Evolutionary conservation across 108 stramenopile genomes (phyloP).

Genomic region (Skeletonema grethae): DNA sequence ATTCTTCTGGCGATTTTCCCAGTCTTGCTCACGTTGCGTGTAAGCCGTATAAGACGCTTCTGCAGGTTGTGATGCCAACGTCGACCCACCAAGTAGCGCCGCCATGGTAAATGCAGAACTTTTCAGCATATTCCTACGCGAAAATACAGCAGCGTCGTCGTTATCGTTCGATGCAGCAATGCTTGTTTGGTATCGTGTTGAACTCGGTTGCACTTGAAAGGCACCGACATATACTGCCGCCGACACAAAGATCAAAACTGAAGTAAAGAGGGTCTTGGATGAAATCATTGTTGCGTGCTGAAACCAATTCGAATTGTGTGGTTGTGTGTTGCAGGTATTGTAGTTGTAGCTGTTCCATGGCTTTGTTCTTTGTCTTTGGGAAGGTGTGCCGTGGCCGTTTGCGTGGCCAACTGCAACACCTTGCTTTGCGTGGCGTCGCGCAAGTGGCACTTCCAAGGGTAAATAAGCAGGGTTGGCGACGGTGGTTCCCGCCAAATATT

Average conservation of each 20-base stretch:
- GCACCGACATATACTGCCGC: neutral
- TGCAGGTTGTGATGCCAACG: slow-evolving; percentile 29
- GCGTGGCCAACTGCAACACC: too few species aligned
- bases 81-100: slow-evolving; percentile 32
- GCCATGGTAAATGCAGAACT: slow-evolving; percentile 22
- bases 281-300: slow-evolving; percentile 25
- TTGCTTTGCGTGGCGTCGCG: too few species aligned
- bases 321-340: too few species aligned
- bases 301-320: too few species aligned
- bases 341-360: too few species aligned
- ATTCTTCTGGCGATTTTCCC: slow-evolving; percentile 63
- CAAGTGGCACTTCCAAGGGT: too few species aligned
- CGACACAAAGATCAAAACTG: neutral
- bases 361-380: too few species aligned
- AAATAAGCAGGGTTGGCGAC: too few species aligned
- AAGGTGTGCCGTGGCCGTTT: too few species aligned
- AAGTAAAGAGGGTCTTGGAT: slow-evolving; percentile 1
- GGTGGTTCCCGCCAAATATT: too few species aligned
- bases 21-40: slow-evolving; percentile 76
- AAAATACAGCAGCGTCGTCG: neutral
- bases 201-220: slow-evolving; percentile 19
- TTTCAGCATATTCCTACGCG: slow-evolving; percentile 27
- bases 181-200: slow-evolving; percentile 9
- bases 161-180: slow-evolving; percentile 3
- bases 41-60: slow-evolving; percentile 70